These are phyloP conservation scores for Gaeumannomyces sp. DNA, from an alignment of 2,329 filamentous ascomycete genomes.

Conservation along the genomic window DNA sequence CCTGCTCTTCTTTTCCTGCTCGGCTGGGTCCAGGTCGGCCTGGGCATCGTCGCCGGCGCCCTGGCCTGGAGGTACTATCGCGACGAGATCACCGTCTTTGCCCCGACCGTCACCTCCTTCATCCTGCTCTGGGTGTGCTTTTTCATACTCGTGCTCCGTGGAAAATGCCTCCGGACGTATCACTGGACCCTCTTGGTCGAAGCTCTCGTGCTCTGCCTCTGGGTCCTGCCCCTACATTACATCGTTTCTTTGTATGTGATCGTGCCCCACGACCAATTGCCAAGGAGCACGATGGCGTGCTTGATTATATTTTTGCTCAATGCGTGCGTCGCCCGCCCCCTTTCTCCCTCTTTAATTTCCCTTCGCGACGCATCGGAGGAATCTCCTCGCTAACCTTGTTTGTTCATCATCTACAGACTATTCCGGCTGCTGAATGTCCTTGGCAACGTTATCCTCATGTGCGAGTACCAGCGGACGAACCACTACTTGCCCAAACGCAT, in stretches of 20 bases:
- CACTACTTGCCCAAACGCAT: constrained; percentile 25
- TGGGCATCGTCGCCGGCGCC: constrained; percentile 28
- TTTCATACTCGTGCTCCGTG: constrained; percentile 27
- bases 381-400: background rate
- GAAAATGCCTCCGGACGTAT: constrained; percentile 31
- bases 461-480: constrained; percentile 32
- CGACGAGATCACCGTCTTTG: constrained; percentile 24
- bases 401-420: constrained; percentile 21
- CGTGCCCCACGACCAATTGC: constrained; percentile 8
- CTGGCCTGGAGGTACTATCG: constrained; percentile 33
- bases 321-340: constrained; percentile 25
- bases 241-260: constrained; percentile 15
- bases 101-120: constrained; percentile 30
- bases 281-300: constrained; percentile 22
- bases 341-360: background rate
- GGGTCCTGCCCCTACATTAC: constrained; percentile 24
- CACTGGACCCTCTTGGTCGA: constrained; percentile 32
- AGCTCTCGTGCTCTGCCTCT: constrained; percentile 27
- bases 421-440: constrained; percentile 33
- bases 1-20: constrained; percentile 31
- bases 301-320: constrained; percentile 30
- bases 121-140: constrained; percentile 30
- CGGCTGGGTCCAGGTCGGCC: constrained; percentile 31
- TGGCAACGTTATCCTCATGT: constrained; percentile 31
- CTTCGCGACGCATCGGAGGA: background rate